Percentiles rank a stretch among this genome's conserved stretches.
These are phyloP conservation scores for Coemansia furcata DNA, from an alignment of 192 early-diverging fungal genomes.

Conservation along the genomic window DNA sequence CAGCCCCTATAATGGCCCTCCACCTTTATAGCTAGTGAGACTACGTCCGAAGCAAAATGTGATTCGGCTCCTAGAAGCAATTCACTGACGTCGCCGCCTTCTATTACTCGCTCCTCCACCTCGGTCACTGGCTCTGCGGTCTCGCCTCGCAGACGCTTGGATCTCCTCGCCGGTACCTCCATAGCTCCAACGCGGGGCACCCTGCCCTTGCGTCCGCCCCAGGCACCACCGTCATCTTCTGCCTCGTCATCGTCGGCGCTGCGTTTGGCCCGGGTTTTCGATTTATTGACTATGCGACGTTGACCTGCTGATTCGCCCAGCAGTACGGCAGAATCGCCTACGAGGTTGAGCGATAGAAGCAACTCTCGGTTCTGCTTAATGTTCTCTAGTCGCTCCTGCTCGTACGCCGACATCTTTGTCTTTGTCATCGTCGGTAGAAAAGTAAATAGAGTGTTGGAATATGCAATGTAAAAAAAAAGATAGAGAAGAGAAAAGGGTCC, in stretches of 20 bases:
- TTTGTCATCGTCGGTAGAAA: conserved; percentile 13
- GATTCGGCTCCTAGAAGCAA: conserved; percentile 54
- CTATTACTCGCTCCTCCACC: conserved; percentile 31
- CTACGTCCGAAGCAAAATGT: conserved; percentile 53
- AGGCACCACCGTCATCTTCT: conserved; percentile 10
- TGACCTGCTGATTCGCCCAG: not conserved
- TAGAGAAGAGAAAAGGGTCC: not conserved
- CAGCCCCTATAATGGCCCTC: conserved; percentile 67
- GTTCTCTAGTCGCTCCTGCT: conserved; percentile 57
- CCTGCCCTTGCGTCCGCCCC: conserved; percentile 10
- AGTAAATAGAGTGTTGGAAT: not conserved
- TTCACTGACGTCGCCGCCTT: conserved; percentile 30
- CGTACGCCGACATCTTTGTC: conserved; percentile 43
- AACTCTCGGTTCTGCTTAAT: conserved; percentile 62
- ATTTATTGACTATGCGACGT: not conserved
- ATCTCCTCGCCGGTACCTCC: conserved; percentile 24
- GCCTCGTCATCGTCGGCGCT: not conserved
- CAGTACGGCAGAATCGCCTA: not conserved
- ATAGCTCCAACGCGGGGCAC: not conserved
- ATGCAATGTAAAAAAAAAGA: not conserved
- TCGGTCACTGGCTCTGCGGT: conserved; percentile 29
- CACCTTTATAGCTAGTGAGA: conserved; percentile 56
- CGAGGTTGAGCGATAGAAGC: conserved; percentile 53
- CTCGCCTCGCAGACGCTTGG: conserved; percentile 45
- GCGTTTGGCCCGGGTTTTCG: conserved; percentile 6